Evolutionary conservation across 1,139 yeast species (phyloP), one percentile per base, ranked within the genome.

Genomic region (Magnusiomyces paraingens): DNA sequence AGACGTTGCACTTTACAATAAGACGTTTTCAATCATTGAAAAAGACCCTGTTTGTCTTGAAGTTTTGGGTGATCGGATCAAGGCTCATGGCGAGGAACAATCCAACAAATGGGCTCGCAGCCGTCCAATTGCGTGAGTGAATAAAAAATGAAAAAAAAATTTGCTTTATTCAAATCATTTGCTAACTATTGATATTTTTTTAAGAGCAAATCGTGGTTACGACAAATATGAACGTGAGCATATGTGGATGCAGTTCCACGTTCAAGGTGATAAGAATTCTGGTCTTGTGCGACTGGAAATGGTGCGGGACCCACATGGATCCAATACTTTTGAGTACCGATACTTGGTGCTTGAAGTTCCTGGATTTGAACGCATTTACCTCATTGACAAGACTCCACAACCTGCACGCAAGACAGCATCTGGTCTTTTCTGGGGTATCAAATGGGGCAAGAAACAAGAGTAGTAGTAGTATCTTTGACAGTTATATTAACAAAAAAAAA

Each of bases 1-100:
- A 26, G 97, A 90, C 66, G 91, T 95, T 1, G 85, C 85, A 60
- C 82, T 95, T 2, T 90, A 90, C 74, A 90, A 90, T 71, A 80
- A 88, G 62, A 95, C 95, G 1, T 90, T 90, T 36, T 79, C 81
- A 40, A 72, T 87, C 62, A 80, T 89, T 39, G 91, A 90, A 66
- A 74, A 82, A 57, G 87, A 85, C 66, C 78, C 77, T 50, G 71
- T 69, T 39, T 85, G 86, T 6, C 84, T 83, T 61, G 71, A 74
- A 59, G 66, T 82, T 39, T 73, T 91, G 52, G 78, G 80, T 8
- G 76, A 78, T 8, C 79, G 89, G 64, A 74, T 90, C 55, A 85
- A 85, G 66, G 96, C 96, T 0, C 86, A 86, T 64, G 96, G 96
- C 42, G 94, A 86, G 55, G 76, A 78, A 4, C 68, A 76, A 15